A percentile compares a stretch with the other conserved stretches of the same genome.
These are phyloP conservation scores for Xylaria acuta DNA, from an alignment of 495 filamentous ascomycete genomes.

Conservation along the genomic window DNA sequence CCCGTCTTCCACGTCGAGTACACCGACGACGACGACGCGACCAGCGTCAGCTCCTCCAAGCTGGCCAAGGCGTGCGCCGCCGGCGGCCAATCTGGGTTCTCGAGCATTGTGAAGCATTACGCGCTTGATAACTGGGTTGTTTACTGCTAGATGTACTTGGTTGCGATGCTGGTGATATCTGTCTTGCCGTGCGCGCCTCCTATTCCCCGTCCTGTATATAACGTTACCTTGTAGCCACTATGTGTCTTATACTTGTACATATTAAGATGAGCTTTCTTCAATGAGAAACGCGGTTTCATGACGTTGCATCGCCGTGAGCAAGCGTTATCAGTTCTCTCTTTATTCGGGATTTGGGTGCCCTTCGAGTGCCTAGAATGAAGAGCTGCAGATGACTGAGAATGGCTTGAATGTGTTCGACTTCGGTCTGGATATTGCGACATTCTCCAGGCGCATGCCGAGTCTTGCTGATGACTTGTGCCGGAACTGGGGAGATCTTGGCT, in stretches of 20 bases:
- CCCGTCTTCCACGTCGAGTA: constrained; percentile 82
- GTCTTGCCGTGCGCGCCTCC: not conserved
- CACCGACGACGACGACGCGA: constrained; percentile 47
- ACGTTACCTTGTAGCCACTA: not conserved
- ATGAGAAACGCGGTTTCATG: not conserved
- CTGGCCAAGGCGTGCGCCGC: constrained; percentile 19
- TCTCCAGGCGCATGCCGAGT: too few relatives aligned
- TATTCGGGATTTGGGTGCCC: too few relatives aligned
- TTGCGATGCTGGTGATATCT: not conserved
- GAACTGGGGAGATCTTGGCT: too few relatives aligned
- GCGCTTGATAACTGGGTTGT: constrained; percentile 26
- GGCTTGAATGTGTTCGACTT: too few relatives aligned
- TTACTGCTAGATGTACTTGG: constrained; percentile 10
- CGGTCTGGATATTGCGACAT: too few relatives aligned
- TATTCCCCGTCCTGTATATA: not conserved
- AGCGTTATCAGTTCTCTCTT: not conserved
- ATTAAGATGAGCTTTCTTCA: constrained; percentile 1
- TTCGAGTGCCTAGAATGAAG: too few relatives aligned
- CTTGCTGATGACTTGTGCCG: too few relatives aligned
- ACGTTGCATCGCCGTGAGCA: not conserved
- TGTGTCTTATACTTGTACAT: not conserved
- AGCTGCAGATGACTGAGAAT: too few relatives aligned
- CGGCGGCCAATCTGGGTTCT: constrained; percentile 23
- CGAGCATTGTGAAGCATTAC: constrained; percentile 23
- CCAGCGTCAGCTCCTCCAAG: constrained; percentile 17